A percentile compares a stretch with the other conserved stretches of the same genome.
Conservation (phyloP, 1,139 yeast genomes). For the Yamadazyma epiphylla region DNA sequence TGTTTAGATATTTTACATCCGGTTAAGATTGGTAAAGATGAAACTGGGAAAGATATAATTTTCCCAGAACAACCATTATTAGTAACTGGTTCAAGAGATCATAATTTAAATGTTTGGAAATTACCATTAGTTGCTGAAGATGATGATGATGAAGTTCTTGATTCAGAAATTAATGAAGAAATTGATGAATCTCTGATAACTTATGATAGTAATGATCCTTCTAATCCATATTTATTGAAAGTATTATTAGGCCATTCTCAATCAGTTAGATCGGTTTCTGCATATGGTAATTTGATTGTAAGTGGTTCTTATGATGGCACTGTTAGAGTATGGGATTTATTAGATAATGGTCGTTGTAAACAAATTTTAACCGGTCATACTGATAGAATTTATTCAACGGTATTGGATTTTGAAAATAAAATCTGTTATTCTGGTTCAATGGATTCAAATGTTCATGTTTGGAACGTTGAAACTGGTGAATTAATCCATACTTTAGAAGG, state of each 20-base stretch:
- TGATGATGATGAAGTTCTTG: constrained; percentile 20
- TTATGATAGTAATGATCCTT: constrained; percentile 30
- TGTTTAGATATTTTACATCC: constrained; percentile 84
- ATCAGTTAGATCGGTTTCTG: constrained; percentile 85
- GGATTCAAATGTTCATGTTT: constrained; percentile 84
- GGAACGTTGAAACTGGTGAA: constrained; percentile 82
- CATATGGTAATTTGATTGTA: constrained; percentile 77
- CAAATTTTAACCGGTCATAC: constrained; percentile 79
- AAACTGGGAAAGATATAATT: constrained; percentile 59
- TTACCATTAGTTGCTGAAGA: constrained; percentile 57
- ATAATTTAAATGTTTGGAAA: constrained; percentile 85
- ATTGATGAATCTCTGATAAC: constrained; percentile 18
- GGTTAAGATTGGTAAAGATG: constrained; percentile 52
- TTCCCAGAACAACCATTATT: constrained; percentile 62
- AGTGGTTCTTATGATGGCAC: constrained; percentile 92
- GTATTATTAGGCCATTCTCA: constrained; percentile 81
- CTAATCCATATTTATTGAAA: constrained; percentile 74
- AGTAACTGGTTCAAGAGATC: constrained; percentile 90
- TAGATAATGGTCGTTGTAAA: constrained; percentile 65
- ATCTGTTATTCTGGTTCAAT: constrained; percentile 90
- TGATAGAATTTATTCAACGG: constrained; percentile 83
- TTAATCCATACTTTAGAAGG: constrained; percentile 69
- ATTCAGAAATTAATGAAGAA: constrained; percentile 8
- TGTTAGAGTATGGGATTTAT: constrained; percentile 87
- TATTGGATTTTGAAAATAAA: constrained; percentile 69